phyloP scores from a whole-genome alignment of 306 rosid species.

The Cicer pinnatifidum region DNA sequence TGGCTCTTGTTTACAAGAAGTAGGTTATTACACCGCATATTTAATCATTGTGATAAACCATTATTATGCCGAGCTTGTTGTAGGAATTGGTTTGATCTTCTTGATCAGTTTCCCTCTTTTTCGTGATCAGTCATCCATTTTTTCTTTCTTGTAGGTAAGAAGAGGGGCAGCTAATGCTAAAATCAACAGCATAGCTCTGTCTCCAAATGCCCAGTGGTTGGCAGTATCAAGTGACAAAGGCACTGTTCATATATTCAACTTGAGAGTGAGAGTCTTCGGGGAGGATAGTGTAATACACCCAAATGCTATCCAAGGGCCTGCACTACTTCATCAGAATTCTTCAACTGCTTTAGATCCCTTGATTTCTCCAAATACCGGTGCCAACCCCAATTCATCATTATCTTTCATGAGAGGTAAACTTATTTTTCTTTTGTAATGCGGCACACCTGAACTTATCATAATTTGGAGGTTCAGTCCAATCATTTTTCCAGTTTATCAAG shows the following conservation, averaged over 20 bases:
- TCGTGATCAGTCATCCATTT: background rate
- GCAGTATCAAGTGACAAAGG: slow-evolving; percentile 96
- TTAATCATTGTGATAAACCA: slow-evolving; percentile 31
- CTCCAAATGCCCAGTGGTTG: slow-evolving; percentile 91
- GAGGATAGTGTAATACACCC: slow-evolving; percentile 56
- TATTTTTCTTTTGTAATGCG: slow-evolving; percentile 25
- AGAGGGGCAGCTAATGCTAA: slow-evolving; percentile 95
- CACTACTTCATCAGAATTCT: slow-evolving; percentile 72
- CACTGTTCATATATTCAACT: slow-evolving; percentile 85
- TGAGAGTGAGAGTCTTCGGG: slow-evolving; percentile 82
- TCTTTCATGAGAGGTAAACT: slow-evolving; percentile 89
- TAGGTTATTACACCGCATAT: slow-evolving; percentile 46
- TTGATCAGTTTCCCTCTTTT: background rate
- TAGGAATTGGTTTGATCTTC: slow-evolving; percentile 33
- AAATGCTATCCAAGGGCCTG: slow-evolving; percentile 57
- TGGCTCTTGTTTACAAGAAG: slow-evolving; percentile 90
- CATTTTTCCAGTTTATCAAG: slow-evolving; percentile 24
- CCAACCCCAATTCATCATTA: slow-evolving; percentile 84
- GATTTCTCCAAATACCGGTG: slow-evolving; percentile 71
- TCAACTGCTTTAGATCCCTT: slow-evolving; percentile 77
- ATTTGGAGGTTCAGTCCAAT: slow-evolving; percentile 20
- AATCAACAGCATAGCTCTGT: slow-evolving; percentile 78
- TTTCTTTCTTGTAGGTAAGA: slow-evolving; percentile 66
- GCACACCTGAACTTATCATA: slow-evolving; percentile 31
- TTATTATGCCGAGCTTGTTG: slow-evolving; percentile 33